These are phyloP conservation scores for Debaryomyces hansenii DNA, from an alignment of 805 yeast genomes.

Conservation along the genomic window DNA sequence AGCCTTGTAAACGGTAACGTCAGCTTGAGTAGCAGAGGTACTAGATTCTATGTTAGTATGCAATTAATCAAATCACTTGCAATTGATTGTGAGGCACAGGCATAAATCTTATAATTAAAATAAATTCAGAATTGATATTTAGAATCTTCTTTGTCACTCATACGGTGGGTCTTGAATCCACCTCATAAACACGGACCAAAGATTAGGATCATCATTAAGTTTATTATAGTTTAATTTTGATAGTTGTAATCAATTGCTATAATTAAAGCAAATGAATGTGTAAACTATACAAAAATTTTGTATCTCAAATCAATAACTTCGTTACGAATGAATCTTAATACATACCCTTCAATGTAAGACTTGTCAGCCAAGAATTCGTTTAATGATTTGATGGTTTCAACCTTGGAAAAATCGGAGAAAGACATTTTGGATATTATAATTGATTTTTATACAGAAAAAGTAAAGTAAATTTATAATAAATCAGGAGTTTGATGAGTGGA, in stretches of 20 bases:
- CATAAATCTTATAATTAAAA: neutral
- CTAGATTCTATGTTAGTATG: slow-evolving; percentile 43
- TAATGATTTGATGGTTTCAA: slow-evolving; percentile 61
- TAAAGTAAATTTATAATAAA: neutral
- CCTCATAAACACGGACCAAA: slow-evolving; percentile 98
- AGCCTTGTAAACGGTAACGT: slow-evolving; percentile 90
- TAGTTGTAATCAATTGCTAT: neutral
- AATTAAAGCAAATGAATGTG: neutral
- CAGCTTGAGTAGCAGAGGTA: slow-evolving; percentile 92
- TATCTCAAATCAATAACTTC: neutral
- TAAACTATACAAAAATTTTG: too few relatives aligned
- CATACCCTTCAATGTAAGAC: slow-evolving; percentile 96
- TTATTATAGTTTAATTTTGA: neutral
- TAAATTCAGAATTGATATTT: slow-evolving; percentile 23
- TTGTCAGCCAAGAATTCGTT: slow-evolving; percentile 87
- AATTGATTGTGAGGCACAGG: too few relatives aligned
- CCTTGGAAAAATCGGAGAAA: slow-evolving; percentile 77
- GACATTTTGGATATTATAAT: slow-evolving; percentile 49
- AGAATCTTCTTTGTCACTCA: slow-evolving; percentile 70
- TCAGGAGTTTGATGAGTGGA: slow-evolving; percentile 1
- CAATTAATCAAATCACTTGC: neutral
- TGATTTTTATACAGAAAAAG: neutral
- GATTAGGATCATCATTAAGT: slow-evolving; percentile 62
- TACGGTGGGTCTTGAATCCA: slow-evolving; percentile 92
- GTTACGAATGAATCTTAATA: slow-evolving; percentile 17